Conservation (phyloP, 371 early-diverging fungal species). For the Coemansia sp. region DNA sequence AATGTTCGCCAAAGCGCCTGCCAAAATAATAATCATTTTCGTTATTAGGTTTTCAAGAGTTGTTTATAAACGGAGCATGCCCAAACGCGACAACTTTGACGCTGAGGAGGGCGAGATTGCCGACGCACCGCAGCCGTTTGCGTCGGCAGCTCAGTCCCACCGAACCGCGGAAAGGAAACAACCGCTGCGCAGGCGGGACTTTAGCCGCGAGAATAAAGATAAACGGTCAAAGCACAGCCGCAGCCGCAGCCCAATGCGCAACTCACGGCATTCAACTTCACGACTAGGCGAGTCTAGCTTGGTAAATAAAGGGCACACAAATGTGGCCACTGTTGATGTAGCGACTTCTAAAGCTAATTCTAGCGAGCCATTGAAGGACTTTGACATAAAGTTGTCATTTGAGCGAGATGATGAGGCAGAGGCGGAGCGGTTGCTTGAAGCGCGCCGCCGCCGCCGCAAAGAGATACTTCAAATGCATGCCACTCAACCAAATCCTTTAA, state of each 20-base stretch:
- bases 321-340: no score
- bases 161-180: background rate
- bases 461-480: constrained; percentile 68
- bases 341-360: background rate
- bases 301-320: constrained; percentile 7
- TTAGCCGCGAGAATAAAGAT: background rate
- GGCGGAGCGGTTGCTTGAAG: constrained; percentile 73
- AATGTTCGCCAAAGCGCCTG: no score
- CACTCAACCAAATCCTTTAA: constrained; percentile 13
- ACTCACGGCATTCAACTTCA: background rate
- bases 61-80: background rate
- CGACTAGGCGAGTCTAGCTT: constrained; percentile 1
- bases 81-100: background rate
- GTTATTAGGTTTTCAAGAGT: no score
- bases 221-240: background rate
- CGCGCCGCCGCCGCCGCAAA: constrained; percentile 68
- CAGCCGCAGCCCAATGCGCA: constrained; percentile 12
- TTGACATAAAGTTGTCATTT: constrained; percentile 18
- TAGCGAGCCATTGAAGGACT: background rate
- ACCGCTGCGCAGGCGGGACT: background rate
- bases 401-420: constrained; percentile 29
- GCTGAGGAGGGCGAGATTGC: constrained; percentile 40
- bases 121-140: background rate
- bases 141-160: no score
- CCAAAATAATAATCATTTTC: no score